Conservation (phyloP, 768 basidiomycete genomes). For the Mycena amicta region DNA sequence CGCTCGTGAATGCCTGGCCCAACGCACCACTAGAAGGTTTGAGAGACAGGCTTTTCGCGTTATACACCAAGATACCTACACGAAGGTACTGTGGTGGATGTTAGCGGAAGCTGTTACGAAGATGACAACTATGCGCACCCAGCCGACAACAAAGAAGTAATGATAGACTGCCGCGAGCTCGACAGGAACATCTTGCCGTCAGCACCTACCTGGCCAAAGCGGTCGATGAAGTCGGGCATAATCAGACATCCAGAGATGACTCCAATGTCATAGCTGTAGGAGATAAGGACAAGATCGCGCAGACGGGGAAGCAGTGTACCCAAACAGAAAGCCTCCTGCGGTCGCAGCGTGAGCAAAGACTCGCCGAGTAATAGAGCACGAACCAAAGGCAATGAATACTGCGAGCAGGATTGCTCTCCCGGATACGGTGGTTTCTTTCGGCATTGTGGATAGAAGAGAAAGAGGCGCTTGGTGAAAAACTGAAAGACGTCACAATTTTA, state of each 20-base stretch:
- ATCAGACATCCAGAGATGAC: slow-evolving; percentile 81
- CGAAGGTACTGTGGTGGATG: slow-evolving; percentile 44
- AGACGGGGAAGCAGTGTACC: slow-evolving; percentile 33
- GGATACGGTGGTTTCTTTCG: slow-evolving; percentile 59
- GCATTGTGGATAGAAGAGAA: slow-evolving; percentile 22
- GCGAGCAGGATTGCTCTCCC: slow-evolving; percentile 64
- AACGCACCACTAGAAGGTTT: slow-evolving; percentile 54
- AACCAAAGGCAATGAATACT: slow-evolving; percentile 75
- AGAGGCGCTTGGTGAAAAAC: neutral
- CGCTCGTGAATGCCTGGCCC: slow-evolving; percentile 73
- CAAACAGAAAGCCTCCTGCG: slow-evolving; percentile 61
- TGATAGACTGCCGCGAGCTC: slow-evolving; percentile 70
- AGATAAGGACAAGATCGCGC: neutral
- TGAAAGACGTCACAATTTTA: too few relatives aligned
- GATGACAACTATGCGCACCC: slow-evolving; percentile 46
- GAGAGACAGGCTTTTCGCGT: neutral
- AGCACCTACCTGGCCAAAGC: slow-evolving; percentile 59
- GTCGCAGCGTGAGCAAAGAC: neutral
- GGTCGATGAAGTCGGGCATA: slow-evolving; percentile 73
- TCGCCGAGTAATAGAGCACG: slow-evolving; percentile 23
- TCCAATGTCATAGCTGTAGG: slow-evolving; percentile 58
- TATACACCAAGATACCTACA: slow-evolving; percentile 35
- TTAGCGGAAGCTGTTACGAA: neutral
- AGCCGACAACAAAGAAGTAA: slow-evolving; percentile 76
- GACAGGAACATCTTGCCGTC: slow-evolving; percentile 56